Conservation (phyloP, 768 basidiomycete genomes). For the Lactarius hengduanensis region DNA sequence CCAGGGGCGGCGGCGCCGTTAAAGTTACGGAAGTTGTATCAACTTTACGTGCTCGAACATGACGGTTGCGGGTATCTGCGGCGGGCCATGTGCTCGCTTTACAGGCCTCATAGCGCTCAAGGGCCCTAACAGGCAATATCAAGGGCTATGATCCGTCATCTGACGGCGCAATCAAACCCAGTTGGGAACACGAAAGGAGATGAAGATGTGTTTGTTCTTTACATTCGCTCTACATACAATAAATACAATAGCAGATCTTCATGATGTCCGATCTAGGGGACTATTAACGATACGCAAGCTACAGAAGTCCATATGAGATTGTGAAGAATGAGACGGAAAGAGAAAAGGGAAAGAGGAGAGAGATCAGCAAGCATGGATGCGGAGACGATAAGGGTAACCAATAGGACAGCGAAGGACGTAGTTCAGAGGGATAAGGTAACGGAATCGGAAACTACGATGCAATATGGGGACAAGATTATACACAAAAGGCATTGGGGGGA, state of each 20-base stretch:
- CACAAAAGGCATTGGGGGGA: not conserved
- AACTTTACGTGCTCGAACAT: no score
- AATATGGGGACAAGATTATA: not conserved
- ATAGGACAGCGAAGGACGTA: conserved; percentile 1
- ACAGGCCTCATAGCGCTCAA: not conserved
- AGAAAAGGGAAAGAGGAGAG: not conserved
- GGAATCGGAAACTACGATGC: conserved; percentile 4
- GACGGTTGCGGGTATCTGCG: not conserved
- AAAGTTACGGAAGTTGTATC: no score
- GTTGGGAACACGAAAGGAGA: not conserved
- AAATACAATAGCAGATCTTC: conserved; percentile 25
- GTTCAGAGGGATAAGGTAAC: conserved; percentile 13
- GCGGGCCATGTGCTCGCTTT: not conserved
- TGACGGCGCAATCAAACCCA: conserved; percentile 1
- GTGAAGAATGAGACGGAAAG: conserved; percentile 7
- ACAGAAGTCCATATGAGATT: conserved; percentile 12
- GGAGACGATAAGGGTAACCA: conserved; percentile 6
- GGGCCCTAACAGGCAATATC: not conserved
- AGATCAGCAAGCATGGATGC: conserved; percentile 13
- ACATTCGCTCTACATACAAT: conserved; percentile 27
- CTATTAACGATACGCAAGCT: conserved; percentile 24
- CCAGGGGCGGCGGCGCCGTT: no score
- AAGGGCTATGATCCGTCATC: not conserved
- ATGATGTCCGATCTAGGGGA: conserved; percentile 18
- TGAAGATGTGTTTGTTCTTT: conserved; percentile 3